Evolutionary conservation across 495 filamentous ascomycete species (phyloP).

Genomic region (Daldinia childiae): DNA sequence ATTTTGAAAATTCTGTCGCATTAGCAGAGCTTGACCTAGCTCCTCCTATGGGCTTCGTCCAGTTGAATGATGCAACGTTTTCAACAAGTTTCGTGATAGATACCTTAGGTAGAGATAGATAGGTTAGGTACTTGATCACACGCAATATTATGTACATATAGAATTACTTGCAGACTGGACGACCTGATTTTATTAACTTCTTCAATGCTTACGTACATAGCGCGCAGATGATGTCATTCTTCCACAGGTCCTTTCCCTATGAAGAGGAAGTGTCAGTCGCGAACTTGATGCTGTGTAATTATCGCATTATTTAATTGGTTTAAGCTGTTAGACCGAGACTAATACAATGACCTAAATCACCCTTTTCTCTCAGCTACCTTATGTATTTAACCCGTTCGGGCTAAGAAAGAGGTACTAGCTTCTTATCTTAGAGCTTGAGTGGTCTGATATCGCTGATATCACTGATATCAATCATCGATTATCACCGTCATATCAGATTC

Average conservation of each 20-base stretch:
- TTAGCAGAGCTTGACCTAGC: conserved; percentile 5
- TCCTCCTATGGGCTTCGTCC: not conserved
- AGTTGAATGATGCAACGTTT: conserved; percentile 30
- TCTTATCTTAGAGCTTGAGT: conserved; percentile 8
- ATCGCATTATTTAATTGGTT: conserved; percentile 17
- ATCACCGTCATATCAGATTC: conserved; percentile 28
- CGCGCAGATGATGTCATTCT: conserved; percentile 23
- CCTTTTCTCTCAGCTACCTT: not conserved
- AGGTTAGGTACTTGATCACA: not conserved
- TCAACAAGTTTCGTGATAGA: conserved; percentile 7
- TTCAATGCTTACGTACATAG: conserved; percentile 15
- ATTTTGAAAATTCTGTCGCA: not conserved
- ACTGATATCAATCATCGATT: conserved; percentile 20
- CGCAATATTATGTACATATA: not conserved
- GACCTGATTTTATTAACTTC: not conserved
- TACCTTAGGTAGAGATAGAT: too few relatives aligned
- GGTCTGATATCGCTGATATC: conserved; percentile 12
- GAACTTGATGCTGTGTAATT: conserved; percentile 8
- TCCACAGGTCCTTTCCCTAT: conserved; percentile 4
- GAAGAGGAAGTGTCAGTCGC: conserved; percentile 4
- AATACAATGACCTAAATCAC: not conserved
- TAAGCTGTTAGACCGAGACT: not conserved
- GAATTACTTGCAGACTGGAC: not conserved
- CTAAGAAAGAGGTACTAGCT: conserved; percentile 1
- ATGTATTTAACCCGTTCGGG: conserved; percentile 17